Conservation (phyloP, 2,329 filamentous ascomycete genomes). For the Aspergillus piperis region DNA sequence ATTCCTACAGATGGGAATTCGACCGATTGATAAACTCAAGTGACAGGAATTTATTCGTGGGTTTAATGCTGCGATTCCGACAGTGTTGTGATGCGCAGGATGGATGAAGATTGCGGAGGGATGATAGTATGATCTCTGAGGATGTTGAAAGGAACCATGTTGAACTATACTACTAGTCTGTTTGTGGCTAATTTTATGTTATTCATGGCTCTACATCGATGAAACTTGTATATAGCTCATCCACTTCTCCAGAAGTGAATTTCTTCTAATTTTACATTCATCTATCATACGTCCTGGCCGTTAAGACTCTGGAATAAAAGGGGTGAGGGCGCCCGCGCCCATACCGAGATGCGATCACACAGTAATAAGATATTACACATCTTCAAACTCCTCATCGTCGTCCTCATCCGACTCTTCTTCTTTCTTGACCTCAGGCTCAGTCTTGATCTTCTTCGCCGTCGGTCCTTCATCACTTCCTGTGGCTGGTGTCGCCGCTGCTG, state of each 20-base stretch:
- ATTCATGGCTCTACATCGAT: neutral
- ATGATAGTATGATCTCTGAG: too few species aligned
- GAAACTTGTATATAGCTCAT: neutral
- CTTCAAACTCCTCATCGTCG: constrained; percentile 48
- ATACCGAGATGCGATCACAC: neutral
- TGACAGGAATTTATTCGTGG: too few species aligned
- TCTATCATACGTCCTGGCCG: neutral
- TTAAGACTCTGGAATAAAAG: too few species aligned
- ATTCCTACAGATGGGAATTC: too few species aligned
- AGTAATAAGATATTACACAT: constrained; percentile 33
- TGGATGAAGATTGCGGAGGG: too few species aligned
- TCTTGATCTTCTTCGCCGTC: constrained; percentile 46
- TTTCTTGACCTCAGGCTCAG: constrained; percentile 39
- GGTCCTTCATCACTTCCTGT: constrained; percentile 43
- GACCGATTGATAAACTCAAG: too few species aligned
- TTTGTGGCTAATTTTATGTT: neutral
- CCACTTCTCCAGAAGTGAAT: neutral
- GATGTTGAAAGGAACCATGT: too few species aligned
- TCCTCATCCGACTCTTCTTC: constrained; percentile 47
- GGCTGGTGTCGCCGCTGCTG: constrained; percentile 39
- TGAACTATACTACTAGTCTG: neutral
- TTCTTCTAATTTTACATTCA: neutral
- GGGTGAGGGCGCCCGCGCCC: constrained; percentile 24
- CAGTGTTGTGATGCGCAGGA: too few species aligned
- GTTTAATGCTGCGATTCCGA: too few species aligned